A percentile compares a stretch with the other conserved stretches of the same genome.
These are phyloP conservation scores for Lentinula aciculospora DNA, from an alignment of 768 basidiomycete species.

Conservation along the genomic window DNA sequence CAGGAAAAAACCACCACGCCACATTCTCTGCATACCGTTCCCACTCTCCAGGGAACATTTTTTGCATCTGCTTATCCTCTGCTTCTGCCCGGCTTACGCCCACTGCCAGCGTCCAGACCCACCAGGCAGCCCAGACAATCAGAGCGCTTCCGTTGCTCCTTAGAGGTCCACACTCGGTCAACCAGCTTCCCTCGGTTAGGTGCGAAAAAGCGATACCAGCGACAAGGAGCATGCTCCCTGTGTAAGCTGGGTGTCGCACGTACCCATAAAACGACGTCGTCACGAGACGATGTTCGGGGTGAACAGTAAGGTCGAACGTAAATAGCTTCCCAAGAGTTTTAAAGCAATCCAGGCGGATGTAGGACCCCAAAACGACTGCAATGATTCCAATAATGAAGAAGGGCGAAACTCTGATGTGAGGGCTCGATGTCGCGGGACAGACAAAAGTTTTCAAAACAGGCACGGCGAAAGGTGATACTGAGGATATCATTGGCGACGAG, in stretches of 20 bases:
- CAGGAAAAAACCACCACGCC: conserved; percentile 43
- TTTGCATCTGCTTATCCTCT: conserved; percentile 40
- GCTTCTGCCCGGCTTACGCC: conserved; percentile 38
- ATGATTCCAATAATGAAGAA: conserved; percentile 40
- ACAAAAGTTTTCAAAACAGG: conserved; percentile 15
- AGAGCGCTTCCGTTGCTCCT: conserved; percentile 16
- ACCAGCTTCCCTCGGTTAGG: conserved; percentile 40
- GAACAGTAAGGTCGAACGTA: conserved; percentile 55
- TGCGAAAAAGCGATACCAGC: conserved; percentile 41
- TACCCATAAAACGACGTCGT: conserved; percentile 42
- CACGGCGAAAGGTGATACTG: conserved; percentile 26
- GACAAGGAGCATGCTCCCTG: conserved; percentile 45
- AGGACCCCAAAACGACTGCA: conserved; percentile 35
- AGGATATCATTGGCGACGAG: conserved; percentile 13
- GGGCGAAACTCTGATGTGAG: conserved; percentile 29
- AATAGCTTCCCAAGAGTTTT: conserved; percentile 46
- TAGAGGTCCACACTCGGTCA: conserved; percentile 28
- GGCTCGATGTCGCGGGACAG: conserved; percentile 21
- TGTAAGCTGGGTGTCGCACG: conserved; percentile 53
- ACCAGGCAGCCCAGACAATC: conserved; percentile 30
- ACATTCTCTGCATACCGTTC: conserved; percentile 35
- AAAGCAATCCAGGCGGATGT: conserved; percentile 51
- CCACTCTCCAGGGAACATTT: conserved; percentile 39
- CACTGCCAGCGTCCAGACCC: conserved; percentile 36
- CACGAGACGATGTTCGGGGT: conserved; percentile 44